A percentile compares a stretch with the other conserved stretches of the same genome.
These are phyloP conservation scores for Globisporangium nagaii DNA, from an alignment of 352 stramenopile genomes.

Conservation along the genomic window DNA sequence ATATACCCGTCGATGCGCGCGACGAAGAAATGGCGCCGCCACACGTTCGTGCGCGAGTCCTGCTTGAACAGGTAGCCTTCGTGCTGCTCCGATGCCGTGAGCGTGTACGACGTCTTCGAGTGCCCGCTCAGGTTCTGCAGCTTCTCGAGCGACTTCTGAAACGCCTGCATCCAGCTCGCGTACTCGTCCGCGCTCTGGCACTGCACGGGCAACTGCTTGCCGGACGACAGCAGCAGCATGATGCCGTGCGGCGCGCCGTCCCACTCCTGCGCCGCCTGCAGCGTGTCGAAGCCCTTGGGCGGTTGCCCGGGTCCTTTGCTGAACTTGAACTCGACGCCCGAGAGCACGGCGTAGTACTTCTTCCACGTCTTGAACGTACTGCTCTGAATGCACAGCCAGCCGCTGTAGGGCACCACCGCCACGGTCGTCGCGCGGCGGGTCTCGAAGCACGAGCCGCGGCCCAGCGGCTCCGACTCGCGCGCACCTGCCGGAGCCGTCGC, in stretches of 20 bases:
- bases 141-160: slow-evolving; percentile 52
- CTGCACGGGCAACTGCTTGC: slow-evolving; percentile 37
- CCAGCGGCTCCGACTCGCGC: not conserved
- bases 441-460: slow-evolving; percentile 57
- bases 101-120: slow-evolving; percentile 68
- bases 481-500: slow-evolving; percentile 8
- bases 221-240: slow-evolving; percentile 43
- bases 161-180: slow-evolving; percentile 40
- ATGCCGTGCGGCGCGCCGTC: slow-evolving; percentile 43
- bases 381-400: slow-evolving; percentile 62
- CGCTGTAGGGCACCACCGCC: slow-evolving; percentile 51
- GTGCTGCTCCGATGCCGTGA: slow-evolving; percentile 57
- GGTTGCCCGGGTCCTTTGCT: slow-evolving; percentile 52
- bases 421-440: slow-evolving; percentile 43
- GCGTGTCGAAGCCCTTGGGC: slow-evolving; percentile 60
- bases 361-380: slow-evolving; percentile 67
- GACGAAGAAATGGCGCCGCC: slow-evolving; percentile 57
- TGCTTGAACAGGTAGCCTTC: slow-evolving; percentile 67
- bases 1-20: slow-evolving; percentile 69
- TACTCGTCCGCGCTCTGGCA: slow-evolving; percentile 37
- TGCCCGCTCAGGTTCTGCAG: slow-evolving; percentile 40
- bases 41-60: slow-evolving; percentile 40
- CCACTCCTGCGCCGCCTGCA: slow-evolving; percentile 39
- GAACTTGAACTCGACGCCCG: slow-evolving; percentile 73
- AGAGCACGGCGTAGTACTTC: slow-evolving; percentile 62